Percentiles rank a stretch among this genome's conserved stretches.
Evolutionary conservation across 1,139 yeast genomes (phyloP).

Genomic region (Tardiomyces blankii): DNA sequence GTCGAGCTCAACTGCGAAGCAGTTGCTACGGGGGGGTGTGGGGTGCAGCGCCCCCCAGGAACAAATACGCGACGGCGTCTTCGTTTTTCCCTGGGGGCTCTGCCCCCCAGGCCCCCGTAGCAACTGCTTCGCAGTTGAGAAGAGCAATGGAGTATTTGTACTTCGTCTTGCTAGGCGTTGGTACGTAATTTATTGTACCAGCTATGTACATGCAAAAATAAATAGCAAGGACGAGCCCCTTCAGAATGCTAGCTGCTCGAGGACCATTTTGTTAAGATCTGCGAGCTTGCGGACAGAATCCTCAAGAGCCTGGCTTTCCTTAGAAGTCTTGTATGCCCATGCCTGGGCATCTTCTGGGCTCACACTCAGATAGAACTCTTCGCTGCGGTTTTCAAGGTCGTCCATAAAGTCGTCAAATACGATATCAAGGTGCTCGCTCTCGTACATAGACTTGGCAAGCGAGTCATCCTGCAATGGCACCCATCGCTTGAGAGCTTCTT

Average conservation of each 20-base stretch:
- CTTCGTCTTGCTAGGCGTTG: too few species aligned
- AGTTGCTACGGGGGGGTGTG: too few species aligned
- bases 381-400: not conserved
- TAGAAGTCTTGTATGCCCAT: not conserved
- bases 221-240: not conserved
- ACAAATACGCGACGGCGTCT: too few species aligned
- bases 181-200: not conserved
- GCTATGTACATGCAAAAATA: not conserved
- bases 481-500: not conserved
- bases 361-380: not conserved
- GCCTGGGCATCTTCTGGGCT: not conserved
- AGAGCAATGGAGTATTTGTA: too few species aligned
- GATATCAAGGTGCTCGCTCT: not conserved
- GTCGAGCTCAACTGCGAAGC: too few species aligned
- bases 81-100: too few species aligned
- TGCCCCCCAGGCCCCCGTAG: too few species aligned
- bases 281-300: not conserved
- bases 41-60: too few species aligned
- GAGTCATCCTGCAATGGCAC: not conserved
- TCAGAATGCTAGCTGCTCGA: too few species aligned
- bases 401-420: not conserved
- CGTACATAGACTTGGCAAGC: not conserved
- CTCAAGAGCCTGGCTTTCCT: constrained; percentile 1
- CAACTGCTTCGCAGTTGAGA: too few species aligned
- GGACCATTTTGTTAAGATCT: not conserved